Conservation (phyloP, 257 asterid species). For the Solanum chaucha region DNA sequence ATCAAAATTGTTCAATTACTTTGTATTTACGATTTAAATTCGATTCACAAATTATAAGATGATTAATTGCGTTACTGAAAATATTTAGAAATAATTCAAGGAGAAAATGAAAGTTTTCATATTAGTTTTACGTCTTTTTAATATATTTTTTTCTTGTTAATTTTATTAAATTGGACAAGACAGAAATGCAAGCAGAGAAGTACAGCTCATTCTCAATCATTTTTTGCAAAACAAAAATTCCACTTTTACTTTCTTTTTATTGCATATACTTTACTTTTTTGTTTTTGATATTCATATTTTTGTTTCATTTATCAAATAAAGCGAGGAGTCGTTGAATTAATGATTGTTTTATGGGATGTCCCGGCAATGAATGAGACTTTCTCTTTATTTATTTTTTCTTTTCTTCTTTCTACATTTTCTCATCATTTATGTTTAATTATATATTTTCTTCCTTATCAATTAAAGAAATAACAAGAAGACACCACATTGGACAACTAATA, state of each 20-base stretch:
- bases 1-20: neutral
- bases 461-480: neutral
- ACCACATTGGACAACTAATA: neutral
- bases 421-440: neutral
- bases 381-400: neutral
- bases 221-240: neutral
- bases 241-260: neutral
- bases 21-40: neutral
- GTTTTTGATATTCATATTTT: neutral
- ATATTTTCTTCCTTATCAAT: neutral
- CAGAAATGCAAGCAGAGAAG: neutral
- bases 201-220: neutral
- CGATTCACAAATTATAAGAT: neutral
- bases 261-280: neutral
- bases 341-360: neutral
- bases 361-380: neutral
- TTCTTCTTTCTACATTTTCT: neutral
- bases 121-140: neutral
- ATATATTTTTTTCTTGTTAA: neutral
- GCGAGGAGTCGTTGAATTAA: neutral
- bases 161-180: neutral
- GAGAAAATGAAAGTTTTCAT: no score
- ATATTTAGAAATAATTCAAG: neutral
- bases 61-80: neutral
- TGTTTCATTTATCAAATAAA: neutral